phyloP scores from a whole-genome alignment of 257 asterid genomes.

The Solanum arcanum region DNA sequence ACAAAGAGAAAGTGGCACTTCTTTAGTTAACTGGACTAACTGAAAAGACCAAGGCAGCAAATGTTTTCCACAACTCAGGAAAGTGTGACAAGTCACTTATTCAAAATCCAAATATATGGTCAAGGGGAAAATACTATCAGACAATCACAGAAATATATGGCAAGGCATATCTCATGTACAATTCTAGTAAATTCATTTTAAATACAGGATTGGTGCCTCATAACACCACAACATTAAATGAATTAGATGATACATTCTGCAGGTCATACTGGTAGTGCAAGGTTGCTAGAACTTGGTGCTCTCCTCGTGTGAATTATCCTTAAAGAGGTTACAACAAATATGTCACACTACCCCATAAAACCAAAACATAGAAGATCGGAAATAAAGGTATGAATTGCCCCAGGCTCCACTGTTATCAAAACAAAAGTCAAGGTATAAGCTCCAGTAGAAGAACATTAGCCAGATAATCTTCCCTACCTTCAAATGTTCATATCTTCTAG shows the following conservation, averaged over 20 bases:
- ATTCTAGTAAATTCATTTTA: not conserved
- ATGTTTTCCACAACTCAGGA: not conserved
- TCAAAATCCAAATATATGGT: not conserved
- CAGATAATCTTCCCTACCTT: slow-evolving; percentile 24
- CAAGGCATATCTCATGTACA: not conserved
- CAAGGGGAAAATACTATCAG: not conserved
- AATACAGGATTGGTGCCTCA: not conserved
- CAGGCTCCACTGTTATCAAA: not conserved
- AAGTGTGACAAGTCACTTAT: not conserved
- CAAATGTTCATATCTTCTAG: slow-evolving; percentile 39
- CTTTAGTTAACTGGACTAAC: not conserved
- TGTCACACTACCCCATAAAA: not conserved
- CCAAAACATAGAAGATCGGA: not conserved
- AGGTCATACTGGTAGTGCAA: not conserved
- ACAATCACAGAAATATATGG: not conserved
- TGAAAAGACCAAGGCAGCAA: not conserved
- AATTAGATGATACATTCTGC: not conserved
- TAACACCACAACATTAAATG: not conserved
- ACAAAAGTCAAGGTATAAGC: not conserved
- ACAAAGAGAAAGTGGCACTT: slow-evolving; percentile 3
- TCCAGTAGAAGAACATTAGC: not conserved
- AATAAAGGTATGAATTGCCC: not conserved
- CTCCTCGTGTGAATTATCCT: not conserved
- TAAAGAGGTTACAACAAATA: not conserved
- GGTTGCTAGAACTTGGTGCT: not conserved